These are phyloP conservation scores for Phaeotremella skinneri DNA, from an alignment of 768 basidiomycete species.

Conservation along the genomic window DNA sequence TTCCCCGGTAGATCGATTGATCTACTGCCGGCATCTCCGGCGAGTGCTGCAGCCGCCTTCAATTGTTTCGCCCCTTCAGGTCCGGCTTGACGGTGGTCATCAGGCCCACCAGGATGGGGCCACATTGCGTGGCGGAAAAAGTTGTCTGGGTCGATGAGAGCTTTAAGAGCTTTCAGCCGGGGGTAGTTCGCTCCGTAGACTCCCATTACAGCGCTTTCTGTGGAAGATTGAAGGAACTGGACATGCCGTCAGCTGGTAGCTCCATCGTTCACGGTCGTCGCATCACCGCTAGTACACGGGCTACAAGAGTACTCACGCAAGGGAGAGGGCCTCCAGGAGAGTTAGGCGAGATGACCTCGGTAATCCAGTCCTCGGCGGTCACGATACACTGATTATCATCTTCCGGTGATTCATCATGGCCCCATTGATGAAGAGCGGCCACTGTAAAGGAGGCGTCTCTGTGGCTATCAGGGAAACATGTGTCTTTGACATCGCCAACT, in stretches of 20 bases:
- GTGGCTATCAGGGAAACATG: constrained; percentile 71
- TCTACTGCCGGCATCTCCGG: too few species aligned
- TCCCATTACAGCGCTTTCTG: constrained; percentile 31
- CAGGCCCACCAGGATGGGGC: constrained; percentile 54
- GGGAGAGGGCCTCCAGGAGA: constrained; percentile 78
- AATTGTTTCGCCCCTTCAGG: too few species aligned
- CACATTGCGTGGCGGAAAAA: constrained; percentile 77
- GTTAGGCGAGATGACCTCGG: constrained; percentile 66
- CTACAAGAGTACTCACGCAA: constrained; percentile 65
- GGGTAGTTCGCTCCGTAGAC: constrained; percentile 70
- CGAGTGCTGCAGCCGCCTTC: too few species aligned
- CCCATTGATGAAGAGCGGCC: constrained; percentile 90
- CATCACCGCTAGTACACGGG: background rate
- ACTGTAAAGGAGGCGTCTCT: constrained; percentile 80
- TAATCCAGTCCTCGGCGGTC: constrained; percentile 88
- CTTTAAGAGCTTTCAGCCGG: constrained; percentile 68
- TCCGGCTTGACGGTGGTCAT: background rate
- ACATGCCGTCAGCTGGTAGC: background rate
- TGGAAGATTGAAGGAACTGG: constrained; percentile 48
- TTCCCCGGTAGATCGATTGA: too few species aligned
- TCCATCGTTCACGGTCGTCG: background rate
- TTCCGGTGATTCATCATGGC: constrained; percentile 61
- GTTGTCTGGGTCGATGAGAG: constrained; percentile 70
- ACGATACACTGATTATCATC: constrained; percentile 76
- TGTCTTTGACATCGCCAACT: constrained; percentile 65